phyloP scores from a whole-genome alignment of 352 stramenopile species.

The Phytopythium litorale region DNA sequence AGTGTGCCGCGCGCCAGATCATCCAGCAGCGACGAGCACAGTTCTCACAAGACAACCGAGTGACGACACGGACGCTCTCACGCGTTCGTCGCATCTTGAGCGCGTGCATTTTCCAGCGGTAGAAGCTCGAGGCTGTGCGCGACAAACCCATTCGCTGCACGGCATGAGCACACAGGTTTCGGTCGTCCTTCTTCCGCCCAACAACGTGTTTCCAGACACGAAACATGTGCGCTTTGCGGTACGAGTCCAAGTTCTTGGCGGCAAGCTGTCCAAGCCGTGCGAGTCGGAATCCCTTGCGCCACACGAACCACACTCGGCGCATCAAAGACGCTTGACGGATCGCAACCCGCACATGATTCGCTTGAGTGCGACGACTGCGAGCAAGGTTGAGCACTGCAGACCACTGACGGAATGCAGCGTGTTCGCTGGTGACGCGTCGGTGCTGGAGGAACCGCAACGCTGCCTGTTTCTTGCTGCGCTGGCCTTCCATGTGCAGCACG shows the following conservation, averaged over 20 bases:
- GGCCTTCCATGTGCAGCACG: slow-evolving; percentile 5
- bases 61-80: neutral
- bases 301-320: slow-evolving; percentile 9
- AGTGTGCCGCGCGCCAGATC: slow-evolving; percentile 14
- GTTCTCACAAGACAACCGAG: neutral
- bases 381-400: neutral
- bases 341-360: slow-evolving; percentile 6
- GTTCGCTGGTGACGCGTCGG: neutral
- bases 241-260: slow-evolving; percentile 9
- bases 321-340: slow-evolving; percentile 7
- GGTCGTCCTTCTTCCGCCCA: slow-evolving; percentile 2
- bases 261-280: slow-evolving; percentile 9
- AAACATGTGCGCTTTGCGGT: slow-evolving; percentile 9
- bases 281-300: slow-evolving; percentile 15
- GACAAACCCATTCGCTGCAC: slow-evolving; percentile 9
- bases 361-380: slow-evolving; percentile 3
- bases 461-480: slow-evolving; percentile 11
- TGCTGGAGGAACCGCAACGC: neutral
- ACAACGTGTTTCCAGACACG: slow-evolving; percentile 20
- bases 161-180: neutral
- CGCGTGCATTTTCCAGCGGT: slow-evolving; percentile 14
- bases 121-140: slow-evolving; percentile 13
- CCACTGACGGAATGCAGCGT: slow-evolving; percentile 11
- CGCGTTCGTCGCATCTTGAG: slow-evolving; percentile 2
- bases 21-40: slow-evolving; percentile 13